phyloP scores from a whole-genome alignment of 2,329 filamentous ascomycete genomes.

The Plenodomus lindquistii region DNA sequence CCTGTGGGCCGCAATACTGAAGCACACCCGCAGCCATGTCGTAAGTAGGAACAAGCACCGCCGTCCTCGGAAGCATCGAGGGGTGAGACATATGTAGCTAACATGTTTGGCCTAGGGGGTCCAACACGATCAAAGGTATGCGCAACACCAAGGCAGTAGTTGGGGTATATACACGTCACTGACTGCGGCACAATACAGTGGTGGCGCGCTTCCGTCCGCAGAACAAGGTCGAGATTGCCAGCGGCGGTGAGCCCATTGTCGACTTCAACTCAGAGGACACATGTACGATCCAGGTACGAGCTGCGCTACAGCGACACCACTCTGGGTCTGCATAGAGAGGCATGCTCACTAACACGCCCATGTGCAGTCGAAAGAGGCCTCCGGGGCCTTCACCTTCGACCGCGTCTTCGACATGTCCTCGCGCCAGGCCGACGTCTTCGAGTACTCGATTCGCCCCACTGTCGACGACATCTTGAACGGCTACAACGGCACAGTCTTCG shows the following conservation, averaged over 20 bases:
- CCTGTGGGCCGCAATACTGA: slow-evolving; percentile 42
- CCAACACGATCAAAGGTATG: slow-evolving; percentile 53
- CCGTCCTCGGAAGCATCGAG: slow-evolving; percentile 4
- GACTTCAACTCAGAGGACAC: slow-evolving; percentile 86
- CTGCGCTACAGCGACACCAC: not conserved
- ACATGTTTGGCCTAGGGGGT: slow-evolving; percentile 40
- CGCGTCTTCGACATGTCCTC: slow-evolving; percentile 95
- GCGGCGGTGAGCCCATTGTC: slow-evolving; percentile 90
- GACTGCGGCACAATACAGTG: slow-evolving; percentile 58
- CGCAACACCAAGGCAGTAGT: not conserved
- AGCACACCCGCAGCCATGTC: slow-evolving; percentile 41
- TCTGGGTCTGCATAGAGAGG: not conserved
- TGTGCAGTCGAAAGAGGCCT: slow-evolving; percentile 74
- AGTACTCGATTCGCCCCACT: slow-evolving; percentile 93
- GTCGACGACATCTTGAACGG: slow-evolving; percentile 98
- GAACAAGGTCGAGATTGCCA: slow-evolving; percentile 89
- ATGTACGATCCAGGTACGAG: slow-evolving; percentile 78
- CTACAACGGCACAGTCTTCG: slow-evolving; percentile 98
- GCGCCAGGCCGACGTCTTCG: slow-evolving; percentile 90
- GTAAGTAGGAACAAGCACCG: slow-evolving; percentile 37
- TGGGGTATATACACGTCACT: slow-evolving; percentile 16
- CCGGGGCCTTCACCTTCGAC: slow-evolving; percentile 88
- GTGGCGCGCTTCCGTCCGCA: slow-evolving; percentile 97
- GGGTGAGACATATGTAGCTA: slow-evolving; percentile 45
- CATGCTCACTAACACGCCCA: slow-evolving; percentile 18